Base-by-base conservation (phyloP, 2,329 filamentous ascomycete genomes). In the Xenosphaeropsis pyriputrescens region DNA sequence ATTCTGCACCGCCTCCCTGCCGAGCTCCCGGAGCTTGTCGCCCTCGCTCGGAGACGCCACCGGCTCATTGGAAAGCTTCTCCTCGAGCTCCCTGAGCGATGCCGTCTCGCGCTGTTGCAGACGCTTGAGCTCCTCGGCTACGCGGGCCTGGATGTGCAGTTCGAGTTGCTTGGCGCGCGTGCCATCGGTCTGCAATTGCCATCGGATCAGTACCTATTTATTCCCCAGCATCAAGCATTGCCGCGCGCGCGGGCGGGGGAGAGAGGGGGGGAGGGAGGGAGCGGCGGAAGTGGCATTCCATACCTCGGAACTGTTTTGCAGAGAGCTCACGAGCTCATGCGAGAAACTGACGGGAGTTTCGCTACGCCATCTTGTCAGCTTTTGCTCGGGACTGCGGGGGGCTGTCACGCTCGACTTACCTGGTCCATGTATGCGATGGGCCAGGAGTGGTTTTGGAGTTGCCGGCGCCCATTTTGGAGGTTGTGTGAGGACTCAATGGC, bases 231-330 rank as follows among this genome's bases (percentile, higher is more conserved):
- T 32, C 14, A n/a, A 13, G 32, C 41, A 34, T 39, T 17, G 31
- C 40, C 39, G 26, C 33, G 36, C 31, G 29, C 34, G 34, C 41
- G 35, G 18, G 31, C 35, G 37, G 32, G 33, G 8, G 14, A n/a
- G n/a, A n/a, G n/a, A 14, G 18, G 33, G 31, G 17, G 38, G 16
- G 22, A 32, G 15, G 13, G 9, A 39, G 33, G 22, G 29, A 32
- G 29, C 18, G 29, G 18, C 16, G 32, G 35, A n/a, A 9, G 3
- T 26, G 22, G 22, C 22, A 26, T 18, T 18, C 49, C 63, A 53
- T 71, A 94, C 88, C 75, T 95, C 86, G 50, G 80, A 72, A 65
- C 76, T 93, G 44, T 75, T 73, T 59, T 94, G 85, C 43, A 96
- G 69, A 43, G 79, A 76, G 53, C 93, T 79, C 52, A 93, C 70